Percentiles rank a stretch among this genome's conserved stretches.
Evolutionary conservation across 2,329 filamentous ascomycete species (phyloP).

Genomic region (Paracorniculantispora psalliotae): DNA sequence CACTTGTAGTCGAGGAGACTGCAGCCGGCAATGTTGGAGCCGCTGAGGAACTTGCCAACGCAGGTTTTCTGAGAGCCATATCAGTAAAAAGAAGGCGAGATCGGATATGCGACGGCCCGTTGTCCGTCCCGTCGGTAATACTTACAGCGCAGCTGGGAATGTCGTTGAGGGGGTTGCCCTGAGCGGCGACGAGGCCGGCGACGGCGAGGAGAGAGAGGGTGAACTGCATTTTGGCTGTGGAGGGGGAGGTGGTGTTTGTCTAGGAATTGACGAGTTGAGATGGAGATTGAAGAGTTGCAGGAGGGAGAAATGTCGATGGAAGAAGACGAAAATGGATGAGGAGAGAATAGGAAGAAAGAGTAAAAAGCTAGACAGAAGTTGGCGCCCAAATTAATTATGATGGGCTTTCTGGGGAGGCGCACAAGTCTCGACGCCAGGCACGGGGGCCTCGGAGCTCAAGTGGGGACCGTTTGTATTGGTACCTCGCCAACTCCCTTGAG

Average conservation of each 20-base stretch:
- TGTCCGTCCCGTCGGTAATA: constrained; percentile 8
- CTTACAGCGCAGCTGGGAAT: constrained; percentile 37
- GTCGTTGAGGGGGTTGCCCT: constrained; percentile 20
- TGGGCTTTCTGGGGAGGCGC: too few species aligned
- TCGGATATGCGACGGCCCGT: neutral
- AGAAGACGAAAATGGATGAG: neutral
- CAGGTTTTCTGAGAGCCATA: constrained; percentile 21
- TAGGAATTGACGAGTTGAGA: neutral
- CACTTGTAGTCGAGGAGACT: constrained; percentile 33
- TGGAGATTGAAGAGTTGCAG: neutral
- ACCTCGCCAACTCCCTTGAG: too few species aligned
- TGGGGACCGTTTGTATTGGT: too few species aligned
- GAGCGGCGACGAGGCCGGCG: constrained; percentile 29
- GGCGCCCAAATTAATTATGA: too few species aligned
- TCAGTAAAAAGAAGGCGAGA: neutral
- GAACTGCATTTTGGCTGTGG: constrained; percentile 31
- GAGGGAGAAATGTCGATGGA: neutral
- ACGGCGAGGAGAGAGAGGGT: constrained; percentile 26
- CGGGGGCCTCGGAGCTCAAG: too few species aligned
- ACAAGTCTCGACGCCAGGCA: too few species aligned
- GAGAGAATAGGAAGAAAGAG: neutral
- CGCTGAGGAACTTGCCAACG: constrained; percentile 29
- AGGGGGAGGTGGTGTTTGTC: neutral
- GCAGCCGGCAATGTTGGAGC: constrained; percentile 34
- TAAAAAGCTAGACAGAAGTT: neutral